Conservation (phyloP, 192 early-diverging fungal genomes). For the Linnemannia exigua region DNA sequence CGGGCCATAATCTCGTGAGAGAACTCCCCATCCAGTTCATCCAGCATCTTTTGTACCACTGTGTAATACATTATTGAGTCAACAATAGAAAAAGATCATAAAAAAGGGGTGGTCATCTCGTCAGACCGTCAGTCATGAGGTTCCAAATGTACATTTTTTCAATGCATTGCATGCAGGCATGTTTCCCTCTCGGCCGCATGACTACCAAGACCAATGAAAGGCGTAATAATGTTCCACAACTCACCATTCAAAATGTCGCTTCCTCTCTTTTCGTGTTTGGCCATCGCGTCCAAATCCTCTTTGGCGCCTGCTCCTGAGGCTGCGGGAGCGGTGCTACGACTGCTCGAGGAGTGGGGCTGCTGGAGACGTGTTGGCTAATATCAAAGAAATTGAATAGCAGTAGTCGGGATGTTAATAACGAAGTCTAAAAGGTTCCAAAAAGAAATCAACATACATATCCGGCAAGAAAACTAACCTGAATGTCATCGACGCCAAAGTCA, state of each 20-base stretch:
- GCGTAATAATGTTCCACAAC: neutral
- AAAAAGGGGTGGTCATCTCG: neutral
- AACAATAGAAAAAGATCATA: neutral
- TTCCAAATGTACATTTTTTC: neutral
- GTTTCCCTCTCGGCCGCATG: neutral
- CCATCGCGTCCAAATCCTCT: neutral
- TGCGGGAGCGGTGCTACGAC: neutral
- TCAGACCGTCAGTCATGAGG: neutral
- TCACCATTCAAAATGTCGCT: conserved; percentile 58
- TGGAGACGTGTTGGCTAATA: neutral
- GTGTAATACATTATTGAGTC: neutral
- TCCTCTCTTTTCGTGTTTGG: conserved; percentile 25
- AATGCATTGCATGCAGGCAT: neutral
- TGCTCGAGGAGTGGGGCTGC: neutral
- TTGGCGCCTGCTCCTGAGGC: neutral
- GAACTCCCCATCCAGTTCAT: conserved; percentile 79
- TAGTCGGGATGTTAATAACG: neutral
- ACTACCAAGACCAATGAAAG: neutral
- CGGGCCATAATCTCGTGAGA: conserved; percentile 69
- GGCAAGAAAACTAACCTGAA: conserved; percentile 14
- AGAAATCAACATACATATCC: neutral
- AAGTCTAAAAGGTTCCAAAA: neutral
- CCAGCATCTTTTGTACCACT: conserved; percentile 78
- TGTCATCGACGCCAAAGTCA: conserved; percentile 73
- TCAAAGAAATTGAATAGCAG: neutral